Conservation (phyloP, 2,329 filamentous ascomycete genomes). For the Cladosporium velox region DNA sequence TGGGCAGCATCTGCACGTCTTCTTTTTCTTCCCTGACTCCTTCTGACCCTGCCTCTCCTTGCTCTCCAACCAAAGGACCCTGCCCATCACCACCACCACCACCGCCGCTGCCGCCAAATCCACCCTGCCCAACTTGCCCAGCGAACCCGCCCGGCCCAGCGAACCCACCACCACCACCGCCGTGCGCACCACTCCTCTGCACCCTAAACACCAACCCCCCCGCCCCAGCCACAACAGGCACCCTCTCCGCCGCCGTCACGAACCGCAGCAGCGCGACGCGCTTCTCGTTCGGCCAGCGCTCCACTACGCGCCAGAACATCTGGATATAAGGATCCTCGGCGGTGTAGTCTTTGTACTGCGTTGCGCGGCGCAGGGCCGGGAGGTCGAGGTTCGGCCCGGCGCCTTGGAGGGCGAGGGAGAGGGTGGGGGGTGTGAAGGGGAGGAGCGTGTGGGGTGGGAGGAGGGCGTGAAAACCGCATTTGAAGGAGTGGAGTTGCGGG, state of each 20-base stretch:
- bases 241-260: constrained; percentile 86
- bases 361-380: constrained; percentile 66
- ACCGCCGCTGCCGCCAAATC: background rate
- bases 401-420: constrained; percentile 83
- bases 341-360: constrained; percentile 82
- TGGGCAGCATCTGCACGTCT: constrained; percentile 47
- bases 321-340: constrained; percentile 67
- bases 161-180: background rate
- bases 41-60: no score
- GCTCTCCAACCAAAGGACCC: no score
- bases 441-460: constrained; percentile 23
- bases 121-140: background rate
- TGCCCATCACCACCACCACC: background rate
- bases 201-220: constrained; percentile 32
- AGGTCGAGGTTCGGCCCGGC: constrained; percentile 74
- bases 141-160: background rate
- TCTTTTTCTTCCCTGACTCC: background rate
- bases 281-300: constrained; percentile 66
- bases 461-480: constrained; percentile 66
- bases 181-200: background rate
- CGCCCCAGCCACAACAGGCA: constrained; percentile 75
- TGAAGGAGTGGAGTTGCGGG: constrained; percentile 78
- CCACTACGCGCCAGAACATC: constrained; percentile 84
- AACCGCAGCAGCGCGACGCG: constrained; percentile 83
- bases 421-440: constrained; percentile 63